phyloP scores from a whole-genome alignment of 2,329 filamentous ascomycete species.

The Leptodontidium sp. region DNA sequence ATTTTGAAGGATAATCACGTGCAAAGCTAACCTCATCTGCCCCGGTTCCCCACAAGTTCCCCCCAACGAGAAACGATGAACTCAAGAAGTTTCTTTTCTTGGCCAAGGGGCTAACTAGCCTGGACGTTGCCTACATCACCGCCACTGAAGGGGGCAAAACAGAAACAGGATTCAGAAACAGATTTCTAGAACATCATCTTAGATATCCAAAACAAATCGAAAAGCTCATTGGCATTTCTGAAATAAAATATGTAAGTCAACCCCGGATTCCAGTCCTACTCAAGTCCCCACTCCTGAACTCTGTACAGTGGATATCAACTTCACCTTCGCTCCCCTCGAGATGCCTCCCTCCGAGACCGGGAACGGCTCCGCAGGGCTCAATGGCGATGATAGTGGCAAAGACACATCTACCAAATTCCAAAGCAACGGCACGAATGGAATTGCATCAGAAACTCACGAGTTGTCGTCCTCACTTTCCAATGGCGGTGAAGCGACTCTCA shows the following conservation, averaged over 20 bases:
- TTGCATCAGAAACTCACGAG: slow-evolving; percentile 6
- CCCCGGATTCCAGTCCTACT: not conserved
- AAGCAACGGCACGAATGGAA: slow-evolving; percentile 26
- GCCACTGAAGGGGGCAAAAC: not conserved
- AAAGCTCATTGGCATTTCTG: not conserved
- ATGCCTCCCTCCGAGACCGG: slow-evolving; percentile 31
- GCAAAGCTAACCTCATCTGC: slow-evolving; percentile 14
- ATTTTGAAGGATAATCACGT: not conserved
- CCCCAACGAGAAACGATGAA: slow-evolving; percentile 1
- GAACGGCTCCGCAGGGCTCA: slow-evolving; percentile 18
- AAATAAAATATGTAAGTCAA: not conserved
- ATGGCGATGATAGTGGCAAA: slow-evolving; percentile 21
- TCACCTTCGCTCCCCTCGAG: slow-evolving; percentile 6
- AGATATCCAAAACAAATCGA: not conserved
- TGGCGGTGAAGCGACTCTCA: slow-evolving; percentile 21
- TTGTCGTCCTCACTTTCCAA: slow-evolving; percentile 20
- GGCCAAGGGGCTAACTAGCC: not conserved
- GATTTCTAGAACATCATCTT: not conserved
- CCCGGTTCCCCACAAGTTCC: slow-evolving; percentile 9
- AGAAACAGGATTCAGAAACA: slow-evolving; percentile 8
- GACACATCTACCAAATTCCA: slow-evolving; percentile 9
- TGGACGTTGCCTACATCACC: slow-evolving; percentile 4
- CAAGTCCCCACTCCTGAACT: not conserved
- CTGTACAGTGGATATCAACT: slow-evolving; percentile 5
- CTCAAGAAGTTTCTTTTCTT: slow-evolving; percentile 17